Evolutionary conservation across 148 eudicot species (phyloP), one percentile per base, ranked within the genome.

Genomic region (Arbutus unedo): DNA sequence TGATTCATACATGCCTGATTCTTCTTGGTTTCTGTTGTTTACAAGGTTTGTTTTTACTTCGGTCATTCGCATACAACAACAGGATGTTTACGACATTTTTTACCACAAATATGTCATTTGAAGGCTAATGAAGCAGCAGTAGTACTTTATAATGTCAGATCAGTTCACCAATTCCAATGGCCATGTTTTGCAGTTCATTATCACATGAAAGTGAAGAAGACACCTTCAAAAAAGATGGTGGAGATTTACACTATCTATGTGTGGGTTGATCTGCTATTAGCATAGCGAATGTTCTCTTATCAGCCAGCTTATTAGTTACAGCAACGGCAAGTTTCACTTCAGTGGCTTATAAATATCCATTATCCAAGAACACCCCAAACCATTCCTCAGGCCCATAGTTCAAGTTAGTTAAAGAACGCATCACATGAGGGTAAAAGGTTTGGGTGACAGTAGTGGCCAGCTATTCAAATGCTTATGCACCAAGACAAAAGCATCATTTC

Each of bases 121-220:
- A n/a, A 74, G 31, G 4, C 44, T 15, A 16, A 18, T 18, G 18
- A 23, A 2, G 49, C 19, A 47, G n/a, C 74, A 43, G 0, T 4
- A 71, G n/a, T 73, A 45, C 4, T 47, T 47, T n/a, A 19, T 3
- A 31, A 73, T 48, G 25, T 48, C 10, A n/a, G 55, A 50, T 48
- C 43, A n/a, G 41, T n/a, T 38, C 41, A 8, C 41, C 53, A 44
- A 45, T 73, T n/a, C 54, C 41, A 23, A 75, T 50, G 10, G 8
- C 57, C 78, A 75, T 50, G 77, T 23, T 75, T 75, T 75, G 43
- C 41, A 75, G 43, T 75, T 21, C 53, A 75, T 47, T 45, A 74
- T 74, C 77, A 48, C 55, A 74, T 50, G 6, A 9, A 49, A 72
- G 48, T 72, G 53, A 18, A 72, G 76, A 72, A 16, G 25, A 31